These are phyloP conservation scores for Hyaloscypha bicolor DNA, from an alignment of 495 filamentous ascomycete genomes.

Conservation along the genomic window DNA sequence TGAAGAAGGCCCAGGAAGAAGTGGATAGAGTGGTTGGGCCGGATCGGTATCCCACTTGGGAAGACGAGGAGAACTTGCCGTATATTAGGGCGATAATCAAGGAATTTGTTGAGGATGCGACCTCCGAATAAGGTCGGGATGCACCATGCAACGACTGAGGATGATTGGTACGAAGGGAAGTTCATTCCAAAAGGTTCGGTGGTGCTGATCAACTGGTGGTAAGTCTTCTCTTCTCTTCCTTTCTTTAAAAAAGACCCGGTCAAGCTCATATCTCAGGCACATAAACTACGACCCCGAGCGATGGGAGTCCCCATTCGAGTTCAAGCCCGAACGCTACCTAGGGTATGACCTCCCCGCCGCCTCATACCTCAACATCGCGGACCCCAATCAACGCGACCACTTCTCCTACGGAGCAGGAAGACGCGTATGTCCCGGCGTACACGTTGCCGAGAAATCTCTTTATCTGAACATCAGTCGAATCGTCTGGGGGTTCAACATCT, in stretches of 20 bases:
- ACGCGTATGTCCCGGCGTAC: slow-evolving; percentile 59
- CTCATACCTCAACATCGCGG: slow-evolving; percentile 12
- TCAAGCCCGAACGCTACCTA: slow-evolving; percentile 50
- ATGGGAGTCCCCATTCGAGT: slow-evolving; percentile 46
- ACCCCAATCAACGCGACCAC: slow-evolving; percentile 22
- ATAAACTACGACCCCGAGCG: slow-evolving; percentile 42
- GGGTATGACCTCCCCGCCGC: slow-evolving; percentile 19
- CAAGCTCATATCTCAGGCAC: slow-evolving; percentile 1
- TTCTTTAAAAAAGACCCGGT: not conserved
- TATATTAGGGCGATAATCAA: slow-evolving; percentile 34
- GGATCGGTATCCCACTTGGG: slow-evolving; percentile 31
- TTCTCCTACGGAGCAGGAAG: slow-evolving; percentile 58
- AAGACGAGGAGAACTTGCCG: slow-evolving; percentile 32
- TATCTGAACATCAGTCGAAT: slow-evolving; percentile 54
- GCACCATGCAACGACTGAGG: slow-evolving; percentile 55
- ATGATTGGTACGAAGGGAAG: slow-evolving; percentile 55
- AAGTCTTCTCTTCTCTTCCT: slow-evolving; percentile 25
- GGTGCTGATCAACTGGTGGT: slow-evolving; percentile 43
- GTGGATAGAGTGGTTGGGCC: slow-evolving; percentile 37
- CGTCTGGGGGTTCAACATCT: slow-evolving; percentile 42
- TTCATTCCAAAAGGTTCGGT: slow-evolving; percentile 50
- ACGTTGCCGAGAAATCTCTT: slow-evolving; percentile 58
- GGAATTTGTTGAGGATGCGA: slow-evolving; percentile 49
- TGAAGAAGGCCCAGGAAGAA: slow-evolving; percentile 48
- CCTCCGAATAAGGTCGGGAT: slow-evolving; percentile 35